Conservation (phyloP, 495 filamentous ascomycete species). For the Trichoderma virens region DNA sequence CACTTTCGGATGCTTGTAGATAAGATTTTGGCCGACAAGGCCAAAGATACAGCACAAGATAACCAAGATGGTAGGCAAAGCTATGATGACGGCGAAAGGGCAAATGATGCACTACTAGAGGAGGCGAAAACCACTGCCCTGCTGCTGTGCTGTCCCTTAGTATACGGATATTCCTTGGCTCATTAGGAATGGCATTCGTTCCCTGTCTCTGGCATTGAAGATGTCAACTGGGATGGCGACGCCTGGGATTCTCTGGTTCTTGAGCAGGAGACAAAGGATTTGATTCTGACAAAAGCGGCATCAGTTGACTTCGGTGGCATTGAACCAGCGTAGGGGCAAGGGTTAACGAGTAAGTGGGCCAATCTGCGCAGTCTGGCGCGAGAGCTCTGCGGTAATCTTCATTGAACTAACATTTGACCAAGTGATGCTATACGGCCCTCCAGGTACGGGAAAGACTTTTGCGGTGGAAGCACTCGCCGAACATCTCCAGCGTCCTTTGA, state of each 20-base stretch:
- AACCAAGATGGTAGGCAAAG: slow-evolving; percentile 51
- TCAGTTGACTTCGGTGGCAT: slow-evolving; percentile 82
- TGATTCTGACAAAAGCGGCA: slow-evolving; percentile 65
- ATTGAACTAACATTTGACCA: slow-evolving; percentile 17
- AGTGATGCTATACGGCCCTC: slow-evolving; percentile 71
- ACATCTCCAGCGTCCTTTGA: slow-evolving; percentile 71
- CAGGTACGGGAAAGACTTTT: slow-evolving; percentile 82
- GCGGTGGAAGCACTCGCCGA: slow-evolving; percentile 85
- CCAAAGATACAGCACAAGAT: too few relatives aligned
- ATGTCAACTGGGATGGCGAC: slow-evolving; percentile 75
- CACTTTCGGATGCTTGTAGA: too few relatives aligned
- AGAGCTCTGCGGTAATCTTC: neutral
- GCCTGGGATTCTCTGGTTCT: slow-evolving; percentile 75
- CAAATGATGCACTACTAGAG: slow-evolving; percentile 23
- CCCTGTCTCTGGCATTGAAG: slow-evolving; percentile 70
- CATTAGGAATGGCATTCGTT: slow-evolving; percentile 94
- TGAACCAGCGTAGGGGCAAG: slow-evolving; percentile 67
- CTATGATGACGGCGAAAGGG: slow-evolving; percentile 58
- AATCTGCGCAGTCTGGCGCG: neutral
- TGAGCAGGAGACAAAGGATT: slow-evolving; percentile 65
- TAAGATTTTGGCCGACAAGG: too few relatives aligned
- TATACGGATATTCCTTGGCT: slow-evolving; percentile 85
- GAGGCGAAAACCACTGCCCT: slow-evolving; percentile 60
- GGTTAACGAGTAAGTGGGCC: slow-evolving; percentile 41
- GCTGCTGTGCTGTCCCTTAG: slow-evolving; percentile 56